Conservation (phyloP, 306 rosid species). For the Vigna nakashimae region DNA sequence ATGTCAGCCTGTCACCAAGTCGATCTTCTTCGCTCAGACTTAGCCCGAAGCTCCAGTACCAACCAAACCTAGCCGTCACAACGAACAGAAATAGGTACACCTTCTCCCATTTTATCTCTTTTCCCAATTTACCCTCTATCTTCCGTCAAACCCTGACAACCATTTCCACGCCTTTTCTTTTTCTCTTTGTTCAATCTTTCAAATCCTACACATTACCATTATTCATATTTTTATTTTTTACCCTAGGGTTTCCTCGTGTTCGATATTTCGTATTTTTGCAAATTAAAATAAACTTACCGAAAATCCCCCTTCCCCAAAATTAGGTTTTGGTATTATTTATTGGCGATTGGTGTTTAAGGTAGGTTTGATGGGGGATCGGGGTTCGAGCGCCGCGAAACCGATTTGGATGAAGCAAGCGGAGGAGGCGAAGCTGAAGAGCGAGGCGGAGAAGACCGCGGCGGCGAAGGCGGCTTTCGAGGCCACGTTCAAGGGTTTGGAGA, state of each 20-base stretch:
- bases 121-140: neutral
- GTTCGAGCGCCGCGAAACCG: constrained; percentile 66
- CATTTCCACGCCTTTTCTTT: neutral
- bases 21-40: neutral
- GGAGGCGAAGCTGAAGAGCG: constrained; percentile 91
- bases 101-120: neutral
- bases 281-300: neutral
- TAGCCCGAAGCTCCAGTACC: neutral
- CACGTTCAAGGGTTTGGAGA: constrained; percentile 83
- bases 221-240: neutral
- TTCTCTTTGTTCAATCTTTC: neutral
- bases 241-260: constrained; percentile 26
- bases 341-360: constrained; percentile 17
- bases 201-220: neutral
- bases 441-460: constrained; percentile 93
- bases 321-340: constrained; percentile 31
- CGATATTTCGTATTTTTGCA: neutral
- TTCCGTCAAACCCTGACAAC: neutral
- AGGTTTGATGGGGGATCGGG: constrained; percentile 87
- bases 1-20: neutral
- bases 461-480: constrained; percentile 99
- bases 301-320: neutral
- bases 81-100: neutral
- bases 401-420: constrained; percentile 99
- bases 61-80: constrained; percentile 25